Evolutionary conservation across 768 basidiomycete species (phyloP).

Genomic region (Leccinum arenicola): DNA sequence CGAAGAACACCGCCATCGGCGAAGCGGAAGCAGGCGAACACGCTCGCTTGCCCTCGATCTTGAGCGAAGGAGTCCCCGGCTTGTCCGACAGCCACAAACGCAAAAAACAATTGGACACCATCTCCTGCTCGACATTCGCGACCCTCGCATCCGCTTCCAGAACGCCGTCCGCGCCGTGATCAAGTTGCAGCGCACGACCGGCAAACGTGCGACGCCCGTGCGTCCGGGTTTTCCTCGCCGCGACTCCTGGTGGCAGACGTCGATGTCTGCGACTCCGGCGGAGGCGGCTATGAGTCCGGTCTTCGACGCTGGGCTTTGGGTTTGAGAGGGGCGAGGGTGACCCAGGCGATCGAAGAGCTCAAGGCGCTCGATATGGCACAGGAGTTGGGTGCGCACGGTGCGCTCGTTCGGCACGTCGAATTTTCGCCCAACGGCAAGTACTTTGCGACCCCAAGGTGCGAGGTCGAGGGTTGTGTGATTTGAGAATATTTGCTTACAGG

Average conservation of each 20-base stretch:
- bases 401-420: constrained; percentile 52
- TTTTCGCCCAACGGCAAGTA: constrained; percentile 56
- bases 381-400: constrained; percentile 41
- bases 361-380: constrained; percentile 37
- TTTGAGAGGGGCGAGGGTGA: constrained; percentile 38
- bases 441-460: constrained; percentile 51
- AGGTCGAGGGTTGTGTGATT: background rate
- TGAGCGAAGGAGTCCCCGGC: background rate
- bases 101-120: background rate
- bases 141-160: constrained; percentile 35
- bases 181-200: constrained; percentile 34
- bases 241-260: constrained; percentile 28
- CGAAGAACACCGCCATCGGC: background rate
- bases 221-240: constrained; percentile 26
- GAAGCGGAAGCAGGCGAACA: background rate
- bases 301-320: constrained; percentile 16
- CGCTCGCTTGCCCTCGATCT: background rate
- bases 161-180: constrained; percentile 43
- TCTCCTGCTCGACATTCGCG: constrained; percentile 19
- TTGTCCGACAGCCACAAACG: background rate
- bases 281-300: constrained; percentile 14
- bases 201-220: constrained; percentile 20
- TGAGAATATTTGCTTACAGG: background rate
- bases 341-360: constrained; percentile 39
- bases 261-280: background rate